A percentile compares a stretch with the other conserved stretches of the same genome.
Conservation (phyloP, 345 rosid genomes). For the Geranium rotundifolium region DNA sequence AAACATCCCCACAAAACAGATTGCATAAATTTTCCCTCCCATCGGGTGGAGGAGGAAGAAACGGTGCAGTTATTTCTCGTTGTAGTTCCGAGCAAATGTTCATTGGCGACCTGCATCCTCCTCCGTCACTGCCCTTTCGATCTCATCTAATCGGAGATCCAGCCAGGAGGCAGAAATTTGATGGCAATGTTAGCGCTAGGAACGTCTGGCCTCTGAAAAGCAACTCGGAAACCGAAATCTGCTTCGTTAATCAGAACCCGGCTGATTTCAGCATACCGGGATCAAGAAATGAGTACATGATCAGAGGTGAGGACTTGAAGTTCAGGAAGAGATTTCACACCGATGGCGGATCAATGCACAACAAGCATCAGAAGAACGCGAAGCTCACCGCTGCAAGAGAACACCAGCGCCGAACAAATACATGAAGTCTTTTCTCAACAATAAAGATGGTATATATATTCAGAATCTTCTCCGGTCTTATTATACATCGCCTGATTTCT, state of each 20-base stretch:
- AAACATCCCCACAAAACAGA: constrained; percentile 17
- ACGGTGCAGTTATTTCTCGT: background rate
- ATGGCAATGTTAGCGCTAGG: constrained; percentile 16
- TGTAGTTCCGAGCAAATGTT: background rate
- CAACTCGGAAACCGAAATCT: constrained; percentile 27
- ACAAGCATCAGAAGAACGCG: background rate
- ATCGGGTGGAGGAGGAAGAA: no score
- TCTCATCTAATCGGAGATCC: constrained; percentile 24
- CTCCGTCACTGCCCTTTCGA: constrained; percentile 28
- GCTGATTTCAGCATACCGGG: constrained; percentile 73
- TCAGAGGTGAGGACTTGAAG: constrained; percentile 43
- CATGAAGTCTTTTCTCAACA: constrained; percentile 1
- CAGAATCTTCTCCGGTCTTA: background rate
- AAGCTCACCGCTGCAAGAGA: constrained; percentile 25
- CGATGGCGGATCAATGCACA: background rate
- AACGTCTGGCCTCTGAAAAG: constrained; percentile 21
- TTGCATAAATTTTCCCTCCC: constrained; percentile 4
- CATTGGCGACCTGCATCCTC: constrained; percentile 30
- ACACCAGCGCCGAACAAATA: constrained; percentile 10
- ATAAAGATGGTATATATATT: background rate
- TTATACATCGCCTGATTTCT: background rate
- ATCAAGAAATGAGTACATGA: constrained; percentile 58
- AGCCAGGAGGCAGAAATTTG: constrained; percentile 20
- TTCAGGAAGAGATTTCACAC: constrained; percentile 16
- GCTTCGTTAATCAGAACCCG: constrained; percentile 75